Evolutionary conservation across 331 rosid genomes (phyloP).

Genomic region (Saraca asoca): DNA sequence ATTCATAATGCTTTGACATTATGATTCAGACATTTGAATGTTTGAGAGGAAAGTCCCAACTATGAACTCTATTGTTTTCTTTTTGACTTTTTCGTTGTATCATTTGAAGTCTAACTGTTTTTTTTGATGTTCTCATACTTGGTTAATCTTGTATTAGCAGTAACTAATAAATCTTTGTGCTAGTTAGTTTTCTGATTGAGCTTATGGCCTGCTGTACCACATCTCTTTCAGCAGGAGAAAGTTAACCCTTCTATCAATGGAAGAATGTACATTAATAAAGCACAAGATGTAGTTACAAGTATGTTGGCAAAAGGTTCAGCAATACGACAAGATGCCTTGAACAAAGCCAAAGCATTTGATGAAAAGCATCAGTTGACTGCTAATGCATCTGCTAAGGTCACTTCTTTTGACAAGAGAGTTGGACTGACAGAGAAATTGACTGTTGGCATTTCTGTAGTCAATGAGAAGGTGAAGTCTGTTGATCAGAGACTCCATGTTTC

Average conservation of each 20-base stretch:
- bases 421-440: conserved; percentile 81
- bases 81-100: neutral
- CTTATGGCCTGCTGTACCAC: conserved; percentile 19
- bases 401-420: conserved; percentile 77
- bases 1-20: no score
- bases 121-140: neutral
- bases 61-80: no score
- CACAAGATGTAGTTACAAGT: conserved; percentile 75
- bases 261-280: conserved; percentile 67
- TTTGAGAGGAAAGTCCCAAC: no score
- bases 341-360: conserved; percentile 92
- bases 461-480: conserved; percentile 86
- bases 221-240: conserved; percentile 51
- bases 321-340: conserved; percentile 80
- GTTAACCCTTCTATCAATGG: conserved; percentile 47
- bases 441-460: conserved; percentile 76
- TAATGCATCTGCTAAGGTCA: conserved; percentile 83
- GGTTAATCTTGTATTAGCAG: conserved; percentile 1
- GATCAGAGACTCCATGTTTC: conserved; percentile 89
- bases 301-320: conserved; percentile 83
- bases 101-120: neutral
- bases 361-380: conserved; percentile 83
- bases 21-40: no score
- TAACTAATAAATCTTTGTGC: neutral
- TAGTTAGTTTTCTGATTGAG: conserved; percentile 6